phyloP scores from a whole-genome alignment of 495 filamentous ascomycete species.

The Neurospora pannonica region DNA sequence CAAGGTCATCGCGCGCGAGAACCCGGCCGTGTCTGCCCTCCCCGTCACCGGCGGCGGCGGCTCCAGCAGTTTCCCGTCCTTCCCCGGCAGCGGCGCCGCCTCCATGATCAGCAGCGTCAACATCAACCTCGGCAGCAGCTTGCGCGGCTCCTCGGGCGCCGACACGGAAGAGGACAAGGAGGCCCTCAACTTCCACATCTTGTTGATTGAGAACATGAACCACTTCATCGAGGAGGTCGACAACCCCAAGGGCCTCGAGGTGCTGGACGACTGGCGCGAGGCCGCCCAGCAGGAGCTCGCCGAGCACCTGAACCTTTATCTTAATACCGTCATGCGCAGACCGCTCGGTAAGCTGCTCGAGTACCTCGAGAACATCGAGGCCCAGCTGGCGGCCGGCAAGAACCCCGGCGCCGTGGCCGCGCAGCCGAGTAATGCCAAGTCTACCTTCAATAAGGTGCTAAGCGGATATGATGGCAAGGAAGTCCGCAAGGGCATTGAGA shows the following conservation, averaged over 20 bases:
- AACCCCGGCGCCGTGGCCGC: slow-evolving; percentile 44
- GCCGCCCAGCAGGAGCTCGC: slow-evolving; percentile 66
- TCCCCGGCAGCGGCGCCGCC: background rate
- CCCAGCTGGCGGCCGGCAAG: slow-evolving; percentile 47
- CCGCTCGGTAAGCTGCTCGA: slow-evolving; percentile 86
- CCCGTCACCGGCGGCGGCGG: slow-evolving; percentile 1
- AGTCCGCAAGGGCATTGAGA: slow-evolving; percentile 73
- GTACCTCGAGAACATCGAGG: slow-evolving; percentile 75
- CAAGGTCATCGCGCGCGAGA: slow-evolving; percentile 91
- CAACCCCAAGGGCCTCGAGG: slow-evolving; percentile 52
- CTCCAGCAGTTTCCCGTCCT: background rate
- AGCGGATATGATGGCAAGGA: slow-evolving; percentile 72
- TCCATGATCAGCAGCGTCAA: slow-evolving; percentile 11
- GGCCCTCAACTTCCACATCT: slow-evolving; percentile 88
- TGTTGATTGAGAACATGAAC: slow-evolving; percentile 98
- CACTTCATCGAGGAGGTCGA: slow-evolving; percentile 90
- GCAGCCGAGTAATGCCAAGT: slow-evolving; percentile 69
- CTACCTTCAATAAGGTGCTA: slow-evolving; percentile 75
- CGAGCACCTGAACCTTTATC: slow-evolving; percentile 83
- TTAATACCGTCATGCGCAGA: slow-evolving; percentile 77
- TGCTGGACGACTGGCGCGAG: slow-evolving; percentile 72
- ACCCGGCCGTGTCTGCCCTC: slow-evolving; percentile 48
- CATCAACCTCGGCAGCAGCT: slow-evolving; percentile 1
- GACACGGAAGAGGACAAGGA: slow-evolving; percentile 80
- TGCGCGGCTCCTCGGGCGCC: slow-evolving; percentile 8